Evolutionary conservation across 345 rosid species (phyloP).

Genomic region (Eucalyptus rudis): DNA sequence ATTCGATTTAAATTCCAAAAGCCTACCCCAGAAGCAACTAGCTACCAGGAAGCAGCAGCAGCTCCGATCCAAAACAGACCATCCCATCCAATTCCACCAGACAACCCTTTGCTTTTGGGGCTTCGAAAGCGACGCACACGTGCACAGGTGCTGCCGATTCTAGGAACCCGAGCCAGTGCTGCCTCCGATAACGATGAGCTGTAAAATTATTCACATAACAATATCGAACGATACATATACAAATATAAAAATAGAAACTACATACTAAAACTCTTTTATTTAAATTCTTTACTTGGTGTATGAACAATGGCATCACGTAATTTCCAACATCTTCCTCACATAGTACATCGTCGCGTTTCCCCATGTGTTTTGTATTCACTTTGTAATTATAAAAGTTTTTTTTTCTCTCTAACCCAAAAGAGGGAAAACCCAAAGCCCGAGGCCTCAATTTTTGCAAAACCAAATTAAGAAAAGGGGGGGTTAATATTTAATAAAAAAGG

Average conservation of each 20-base stretch:
- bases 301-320: not conserved
- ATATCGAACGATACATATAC: not conserved
- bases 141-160: constrained; percentile 19
- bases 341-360: not conserved
- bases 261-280: not conserved
- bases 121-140: constrained; percentile 21
- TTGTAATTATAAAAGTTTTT: not conserved
- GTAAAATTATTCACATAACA: not conserved
- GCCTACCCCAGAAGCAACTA: not conserved
- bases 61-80: not conserved
- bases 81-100: not conserved
- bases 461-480: not conserved
- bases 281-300: not conserved
- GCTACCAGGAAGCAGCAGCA: not conserved
- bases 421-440: not conserved
- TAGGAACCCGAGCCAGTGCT: constrained; percentile 15
- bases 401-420: not conserved
- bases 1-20: not conserved
- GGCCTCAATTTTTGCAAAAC: not conserved
- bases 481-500: not conserved
- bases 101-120: not conserved
- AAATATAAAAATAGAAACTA: not conserved
- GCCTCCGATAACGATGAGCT: not conserved
- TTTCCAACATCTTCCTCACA: not conserved
- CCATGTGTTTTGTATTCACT: not conserved